These are phyloP conservation scores for Tillandsia leiboldiana DNA, from an alignment of 176 grass and related monocot genomes.

Conservation along the genomic window DNA sequence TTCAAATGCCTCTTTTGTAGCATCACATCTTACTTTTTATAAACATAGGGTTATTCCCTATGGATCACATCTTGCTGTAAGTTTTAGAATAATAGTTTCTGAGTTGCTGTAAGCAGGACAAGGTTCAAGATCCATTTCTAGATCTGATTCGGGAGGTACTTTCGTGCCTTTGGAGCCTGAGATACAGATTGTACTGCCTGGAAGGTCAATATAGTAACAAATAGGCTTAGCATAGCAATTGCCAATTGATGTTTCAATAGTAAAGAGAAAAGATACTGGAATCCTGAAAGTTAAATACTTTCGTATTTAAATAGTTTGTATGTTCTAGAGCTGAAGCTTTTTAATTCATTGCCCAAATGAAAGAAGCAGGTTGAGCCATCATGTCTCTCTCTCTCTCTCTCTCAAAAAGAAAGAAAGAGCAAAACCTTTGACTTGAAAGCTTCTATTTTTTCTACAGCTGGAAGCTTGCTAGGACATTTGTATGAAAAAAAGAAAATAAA, in stretches of 20 bases:
- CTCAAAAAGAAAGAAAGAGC: no score
- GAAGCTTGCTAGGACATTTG: no score
- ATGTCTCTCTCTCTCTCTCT: no score
- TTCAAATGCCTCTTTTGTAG: no score
- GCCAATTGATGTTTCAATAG: not conserved
- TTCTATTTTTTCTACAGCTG: no score
- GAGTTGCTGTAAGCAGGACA: constrained; percentile 21
- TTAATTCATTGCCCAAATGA: not conserved
- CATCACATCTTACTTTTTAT: no score
- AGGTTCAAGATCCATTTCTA: constrained; percentile 52
- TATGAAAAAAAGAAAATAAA: no score
- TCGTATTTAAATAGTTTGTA: not conserved
- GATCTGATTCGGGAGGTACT: constrained; percentile 47
- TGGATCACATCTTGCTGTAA: not conserved
- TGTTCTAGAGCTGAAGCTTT: not conserved
- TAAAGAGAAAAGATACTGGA: not conserved
- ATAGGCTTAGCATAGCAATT: not conserved
- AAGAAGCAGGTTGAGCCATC: no score
- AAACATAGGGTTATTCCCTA: not conserved
- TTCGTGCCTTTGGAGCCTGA: constrained; percentile 44
- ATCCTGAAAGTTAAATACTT: not conserved
- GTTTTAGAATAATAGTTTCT: not conserved
- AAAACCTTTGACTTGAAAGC: no score
- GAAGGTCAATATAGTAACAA: constrained; percentile 30
- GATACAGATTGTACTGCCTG: constrained; percentile 26